Conservation (phyloP, 768 basidiomycete genomes). For the Tulasnella sp. region DNA sequence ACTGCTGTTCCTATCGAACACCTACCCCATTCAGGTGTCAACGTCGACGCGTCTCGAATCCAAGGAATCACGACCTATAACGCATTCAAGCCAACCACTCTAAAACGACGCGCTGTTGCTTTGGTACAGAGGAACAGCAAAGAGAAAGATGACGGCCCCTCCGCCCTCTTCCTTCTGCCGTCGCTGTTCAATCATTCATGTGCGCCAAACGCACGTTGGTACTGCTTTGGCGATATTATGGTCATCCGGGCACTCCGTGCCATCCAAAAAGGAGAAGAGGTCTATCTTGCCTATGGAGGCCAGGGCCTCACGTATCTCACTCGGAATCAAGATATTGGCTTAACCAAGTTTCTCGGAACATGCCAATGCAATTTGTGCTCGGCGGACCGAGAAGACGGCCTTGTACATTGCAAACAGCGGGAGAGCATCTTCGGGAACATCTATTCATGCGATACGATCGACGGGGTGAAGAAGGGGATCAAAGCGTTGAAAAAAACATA, state of each 20-base stretch:
- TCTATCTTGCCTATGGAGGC: constrained; percentile 19
- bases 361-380: constrained; percentile 12
- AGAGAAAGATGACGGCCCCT: neutral
- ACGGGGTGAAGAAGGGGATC: neutral
- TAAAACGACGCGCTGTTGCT: neutral
- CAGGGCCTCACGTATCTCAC: neutral
- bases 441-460: neutral
- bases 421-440: neutral
- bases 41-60: constrained; percentile 23
- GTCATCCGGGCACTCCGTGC: constrained; percentile 23
- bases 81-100: constrained; percentile 14
- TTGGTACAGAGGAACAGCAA: neutral
- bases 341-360: neutral
- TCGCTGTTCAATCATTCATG: constrained; percentile 31
- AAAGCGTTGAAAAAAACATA: constrained; percentile 4
- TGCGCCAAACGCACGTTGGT: constrained; percentile 21
- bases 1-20: neutral
- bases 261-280: constrained; percentile 24
- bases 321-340: neutral
- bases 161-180: constrained; percentile 24
- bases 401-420: neutral
- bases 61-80: constrained; percentile 24
- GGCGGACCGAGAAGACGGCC: constrained; percentile 7
- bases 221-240: constrained; percentile 25
- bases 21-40: constrained; percentile 1